phyloP scores from a whole-genome alignment of 192 early-diverging fungal species.

The Tieghemiomyces parasiticus region DNA sequence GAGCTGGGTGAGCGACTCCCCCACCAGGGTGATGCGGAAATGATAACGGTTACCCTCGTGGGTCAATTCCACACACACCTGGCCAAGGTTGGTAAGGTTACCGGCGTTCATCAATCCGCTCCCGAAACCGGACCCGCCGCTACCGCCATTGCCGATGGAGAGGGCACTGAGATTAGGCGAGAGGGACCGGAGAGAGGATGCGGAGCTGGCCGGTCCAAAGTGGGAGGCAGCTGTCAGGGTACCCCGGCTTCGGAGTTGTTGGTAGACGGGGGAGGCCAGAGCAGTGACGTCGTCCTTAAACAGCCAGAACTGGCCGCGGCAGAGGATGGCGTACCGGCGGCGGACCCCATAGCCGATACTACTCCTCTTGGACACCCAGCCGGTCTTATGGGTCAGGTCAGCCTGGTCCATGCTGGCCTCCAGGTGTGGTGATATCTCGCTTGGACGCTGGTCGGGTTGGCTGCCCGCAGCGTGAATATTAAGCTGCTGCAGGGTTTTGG shows the following conservation, averaged over 20 bases:
- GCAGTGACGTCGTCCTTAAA: conserved; percentile 13
- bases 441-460: conserved; percentile 23
- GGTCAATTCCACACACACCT: conserved; percentile 5
- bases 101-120: no score
- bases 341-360: conserved; percentile 29
- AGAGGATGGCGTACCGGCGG: conserved; percentile 28
- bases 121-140: no score
- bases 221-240: no score
- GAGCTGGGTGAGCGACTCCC: conserved; percentile 4
- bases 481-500: conserved; percentile 11
- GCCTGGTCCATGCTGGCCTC: no score
- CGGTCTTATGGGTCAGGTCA: conserved; percentile 20
- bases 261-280: not conserved
- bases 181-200: not conserved
- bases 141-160: no score
- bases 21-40: not conserved
- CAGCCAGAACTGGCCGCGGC: conserved; percentile 18
- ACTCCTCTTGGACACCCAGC: conserved; percentile 28
- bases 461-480: conserved; percentile 1
- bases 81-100: not conserved
- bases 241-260: no score
- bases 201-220: no score
- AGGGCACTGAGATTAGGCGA: not conserved
- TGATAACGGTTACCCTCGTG: conserved; percentile 3
- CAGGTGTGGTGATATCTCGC: conserved; percentile 14